These are phyloP conservation scores for Wickerhamiella alocasiicola DNA, from an alignment of 805 yeast species.

Conservation along the genomic window DNA sequence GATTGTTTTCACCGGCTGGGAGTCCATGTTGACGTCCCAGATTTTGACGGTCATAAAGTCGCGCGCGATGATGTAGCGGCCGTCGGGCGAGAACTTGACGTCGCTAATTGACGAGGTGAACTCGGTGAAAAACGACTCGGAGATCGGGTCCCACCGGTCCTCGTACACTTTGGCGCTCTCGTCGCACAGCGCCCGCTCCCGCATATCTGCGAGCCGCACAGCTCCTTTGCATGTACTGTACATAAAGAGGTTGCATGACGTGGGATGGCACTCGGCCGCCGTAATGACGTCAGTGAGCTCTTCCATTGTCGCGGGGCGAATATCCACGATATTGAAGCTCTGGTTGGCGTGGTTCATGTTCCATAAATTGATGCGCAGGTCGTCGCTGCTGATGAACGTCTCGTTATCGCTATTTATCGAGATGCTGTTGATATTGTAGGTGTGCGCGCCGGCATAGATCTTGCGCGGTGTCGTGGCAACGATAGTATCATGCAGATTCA, in stretches of 20 bases:
- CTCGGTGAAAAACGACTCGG: conserved; percentile 93
- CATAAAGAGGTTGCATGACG: conserved; percentile 84
- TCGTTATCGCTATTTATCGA: conserved; percentile 92
- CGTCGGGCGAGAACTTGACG: conserved; percentile 82
- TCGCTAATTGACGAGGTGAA: conserved; percentile 90
- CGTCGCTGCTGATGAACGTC: conserved; percentile 86
- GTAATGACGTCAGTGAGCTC: conserved; percentile 97
- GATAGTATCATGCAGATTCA: conserved; percentile 88
- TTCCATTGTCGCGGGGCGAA: conserved; percentile 97
- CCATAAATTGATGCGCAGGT: conserved; percentile 91
- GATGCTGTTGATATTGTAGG: conserved; percentile 93
- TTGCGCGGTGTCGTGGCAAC: conserved; percentile 90
- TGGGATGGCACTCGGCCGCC: conserved; percentile 91
- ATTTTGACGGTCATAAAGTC: conserved; percentile 95
- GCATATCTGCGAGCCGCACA: conserved; percentile 90
- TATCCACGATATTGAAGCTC: conserved; percentile 92
- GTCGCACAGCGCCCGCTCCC: conserved; percentile 90
- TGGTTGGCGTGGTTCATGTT: conserved; percentile 88
- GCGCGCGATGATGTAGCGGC: conserved; percentile 89
- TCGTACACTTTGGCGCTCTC: conserved; percentile 69
- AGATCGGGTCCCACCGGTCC: conserved; percentile 83
- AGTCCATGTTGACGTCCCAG: conserved; percentile 98
- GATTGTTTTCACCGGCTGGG: conserved; percentile 84
- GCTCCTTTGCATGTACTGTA: conserved; percentile 93
- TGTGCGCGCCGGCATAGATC: conserved; percentile 91